These are phyloP conservation scores for Leccinum obscurum DNA, from an alignment of 768 basidiomycete genomes.

Conservation along the genomic window DNA sequence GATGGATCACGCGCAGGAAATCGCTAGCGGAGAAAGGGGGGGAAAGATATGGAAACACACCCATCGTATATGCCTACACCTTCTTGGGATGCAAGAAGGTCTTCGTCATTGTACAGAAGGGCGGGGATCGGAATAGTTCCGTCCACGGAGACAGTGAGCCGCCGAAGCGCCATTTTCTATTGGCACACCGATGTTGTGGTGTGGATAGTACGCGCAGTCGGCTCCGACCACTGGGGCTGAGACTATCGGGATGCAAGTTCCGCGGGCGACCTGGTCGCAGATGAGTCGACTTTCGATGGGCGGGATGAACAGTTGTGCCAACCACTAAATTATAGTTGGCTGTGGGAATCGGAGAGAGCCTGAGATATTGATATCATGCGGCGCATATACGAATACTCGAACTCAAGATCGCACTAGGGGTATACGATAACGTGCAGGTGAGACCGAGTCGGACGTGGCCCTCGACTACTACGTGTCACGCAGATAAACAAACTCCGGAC, in stretches of 20 bases:
- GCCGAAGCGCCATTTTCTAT: slow-evolving; percentile 51
- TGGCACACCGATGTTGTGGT: slow-evolving; percentile 2
- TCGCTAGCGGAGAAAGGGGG: slow-evolving; percentile 2
- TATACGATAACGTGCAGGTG: slow-evolving; percentile 2
- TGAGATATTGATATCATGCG: neutral
- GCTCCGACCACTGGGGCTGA: neutral
- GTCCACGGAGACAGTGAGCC: slow-evolving; percentile 59
- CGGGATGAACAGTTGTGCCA: slow-evolving; percentile 6
- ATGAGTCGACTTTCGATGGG: slow-evolving; percentile 11
- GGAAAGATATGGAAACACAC: slow-evolving; percentile 44
- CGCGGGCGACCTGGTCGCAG: slow-evolving; percentile 4
- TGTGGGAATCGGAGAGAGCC: slow-evolving; percentile 10
- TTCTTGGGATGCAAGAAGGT: slow-evolving; percentile 69
- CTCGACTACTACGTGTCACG: neutral
- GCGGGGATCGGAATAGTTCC: slow-evolving; percentile 79
- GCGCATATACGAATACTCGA: slow-evolving; percentile 10
- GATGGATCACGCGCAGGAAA: slow-evolving; percentile 22
- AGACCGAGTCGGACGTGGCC: slow-evolving; percentile 4
- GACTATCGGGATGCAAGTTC: neutral
- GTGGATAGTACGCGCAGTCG: neutral
- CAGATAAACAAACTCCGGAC: slow-evolving; percentile 24
- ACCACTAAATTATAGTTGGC: slow-evolving; percentile 1
- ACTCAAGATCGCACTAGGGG: slow-evolving; percentile 11
- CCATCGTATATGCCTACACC: slow-evolving; percentile 90
- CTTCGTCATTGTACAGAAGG: slow-evolving; percentile 80